Evolutionary conservation across 805 yeast genomes (phyloP).

Genomic region (Candida qinlingensis): DNA sequence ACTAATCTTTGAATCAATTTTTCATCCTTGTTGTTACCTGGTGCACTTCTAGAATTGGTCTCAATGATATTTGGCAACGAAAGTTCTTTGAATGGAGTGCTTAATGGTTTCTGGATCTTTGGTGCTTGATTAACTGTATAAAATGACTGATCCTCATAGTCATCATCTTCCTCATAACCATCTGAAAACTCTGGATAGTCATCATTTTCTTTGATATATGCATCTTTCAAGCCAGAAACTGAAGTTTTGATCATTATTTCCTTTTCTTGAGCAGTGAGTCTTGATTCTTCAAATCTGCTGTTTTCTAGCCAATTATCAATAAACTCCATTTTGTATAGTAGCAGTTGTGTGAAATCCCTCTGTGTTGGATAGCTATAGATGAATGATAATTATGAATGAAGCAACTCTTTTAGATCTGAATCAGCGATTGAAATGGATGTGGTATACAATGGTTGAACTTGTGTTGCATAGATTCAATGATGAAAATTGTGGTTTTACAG

Average conservation of each 20-base stretch:
- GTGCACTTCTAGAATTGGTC: conserved; percentile 2
- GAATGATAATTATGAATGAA: background rate
- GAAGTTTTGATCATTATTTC: conserved; percentile 1
- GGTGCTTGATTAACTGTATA: background rate
- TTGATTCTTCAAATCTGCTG: conserved; percentile 2
- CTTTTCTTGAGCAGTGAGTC: conserved; percentile 2
- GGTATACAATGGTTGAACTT: no score
- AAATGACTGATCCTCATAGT: background rate
- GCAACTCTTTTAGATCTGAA: background rate
- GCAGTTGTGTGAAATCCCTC: background rate
- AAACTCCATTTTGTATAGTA: background rate
- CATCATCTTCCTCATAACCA: background rate
- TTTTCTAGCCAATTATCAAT: conserved; percentile 12
- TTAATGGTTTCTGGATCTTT: background rate
- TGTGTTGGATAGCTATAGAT: background rate
- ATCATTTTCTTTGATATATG: background rate
- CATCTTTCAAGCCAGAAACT: background rate
- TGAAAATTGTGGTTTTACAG: no score
- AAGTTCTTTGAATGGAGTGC: background rate
- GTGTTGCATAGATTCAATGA: no score
- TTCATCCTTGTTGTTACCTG: background rate
- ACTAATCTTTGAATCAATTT: background rate
- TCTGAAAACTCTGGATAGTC: background rate
- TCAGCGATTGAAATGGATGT: no score
- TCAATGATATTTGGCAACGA: conserved; percentile 1